phyloP scores from a whole-genome alignment of 352 stramenopile genomes.

The Pythium insidiosum region DNA sequence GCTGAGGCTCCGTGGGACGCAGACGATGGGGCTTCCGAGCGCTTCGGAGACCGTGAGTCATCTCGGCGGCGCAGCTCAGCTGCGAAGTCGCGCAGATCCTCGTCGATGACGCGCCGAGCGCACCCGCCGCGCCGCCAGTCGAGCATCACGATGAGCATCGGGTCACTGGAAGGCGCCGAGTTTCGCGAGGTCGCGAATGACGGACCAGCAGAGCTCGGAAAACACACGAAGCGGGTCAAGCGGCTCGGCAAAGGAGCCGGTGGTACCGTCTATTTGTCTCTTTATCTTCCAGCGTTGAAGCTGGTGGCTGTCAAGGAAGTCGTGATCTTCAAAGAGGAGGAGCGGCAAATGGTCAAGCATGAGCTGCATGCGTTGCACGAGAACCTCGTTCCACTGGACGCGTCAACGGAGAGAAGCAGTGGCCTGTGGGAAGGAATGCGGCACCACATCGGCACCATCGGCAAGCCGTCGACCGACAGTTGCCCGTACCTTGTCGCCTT shows the following conservation, averaged over 20 bases:
- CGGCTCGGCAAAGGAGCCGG: slow-evolving; percentile 77
- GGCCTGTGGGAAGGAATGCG: slow-evolving; percentile 10
- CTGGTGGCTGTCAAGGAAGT: slow-evolving; percentile 86
- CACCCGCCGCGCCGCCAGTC: slow-evolving; percentile 36
- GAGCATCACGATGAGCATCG: slow-evolving; percentile 52
- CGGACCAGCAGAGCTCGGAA: slow-evolving; percentile 50
- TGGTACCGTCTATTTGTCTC: slow-evolving; percentile 68
- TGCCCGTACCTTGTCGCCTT: slow-evolving; percentile 86
- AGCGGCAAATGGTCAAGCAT: slow-evolving; percentile 78
- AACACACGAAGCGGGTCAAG: slow-evolving; percentile 57
- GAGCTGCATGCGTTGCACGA: slow-evolving; percentile 84
- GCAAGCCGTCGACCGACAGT: not conserved
- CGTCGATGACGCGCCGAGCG: too few relatives aligned
- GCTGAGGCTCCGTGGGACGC: too few relatives aligned
- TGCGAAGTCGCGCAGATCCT: too few relatives aligned
- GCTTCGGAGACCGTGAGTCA: too few relatives aligned
- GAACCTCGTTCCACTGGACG: slow-evolving; percentile 64
- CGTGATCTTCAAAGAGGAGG: slow-evolving; percentile 68
- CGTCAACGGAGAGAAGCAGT: not conserved
- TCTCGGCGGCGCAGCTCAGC: too few relatives aligned
- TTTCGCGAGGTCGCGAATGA: slow-evolving; percentile 71
- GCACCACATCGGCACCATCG: slow-evolving; percentile 4
- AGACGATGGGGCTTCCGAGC: too few relatives aligned
- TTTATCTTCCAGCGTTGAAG: slow-evolving; percentile 80
- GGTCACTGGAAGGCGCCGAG: slow-evolving; percentile 53